Base-by-base conservation (phyloP, 2,329 filamentous ascomycete genomes). In the Fusarium sp. region DNA sequence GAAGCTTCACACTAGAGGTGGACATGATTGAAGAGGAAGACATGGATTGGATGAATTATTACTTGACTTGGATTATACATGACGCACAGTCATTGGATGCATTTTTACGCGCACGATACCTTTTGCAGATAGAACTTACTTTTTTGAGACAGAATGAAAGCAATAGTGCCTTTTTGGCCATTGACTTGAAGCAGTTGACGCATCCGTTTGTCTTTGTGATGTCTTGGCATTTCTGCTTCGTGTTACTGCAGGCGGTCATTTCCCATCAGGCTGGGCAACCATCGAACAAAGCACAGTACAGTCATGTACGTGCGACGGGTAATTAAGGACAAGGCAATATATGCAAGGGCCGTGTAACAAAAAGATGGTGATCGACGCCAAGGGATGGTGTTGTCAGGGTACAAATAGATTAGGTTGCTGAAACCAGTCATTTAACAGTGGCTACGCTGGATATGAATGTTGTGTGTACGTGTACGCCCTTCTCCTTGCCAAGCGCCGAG, bases 11-110 rank as follows among this genome's bases (percentile, higher is more conserved):
- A 59, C 53, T 49, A 69, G 62, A 57, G 66, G 61, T 71, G 54
- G 69, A 69, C 34, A 72, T 64, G 66, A 68, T 46, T 45, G 42
- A 56, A 69, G 63, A 15, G 53, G 39, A 51, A 63, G 59, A 63
- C 53, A 69, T 42, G 60, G 60, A 55, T 72, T 63, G 71, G 68
- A 63, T 73, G 67, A 74, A 57, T 62, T 53, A 69, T 45, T 71
- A 56, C 52, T 62, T 60, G 55, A 34, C 38, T 62, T 56, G 51
- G 62, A 20, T 58, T 61, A 55, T 42, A 59, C 28, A 55, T 61
- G 59, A 51, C 53, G 64, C 58, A 66, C 52, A 36, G 45, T 59
- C 38, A 22, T 38, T 63, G 45, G 66, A 56, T 59, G 57, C 54
- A 28, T 39, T 66, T 69, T 67, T 66, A 52, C 46, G 66, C 61